Evolutionary conservation across 2,329 filamentous ascomycete species (phyloP), one percentile per base, ranked within the genome.

Genomic region (Raffaelea ambrosiae): DNA sequence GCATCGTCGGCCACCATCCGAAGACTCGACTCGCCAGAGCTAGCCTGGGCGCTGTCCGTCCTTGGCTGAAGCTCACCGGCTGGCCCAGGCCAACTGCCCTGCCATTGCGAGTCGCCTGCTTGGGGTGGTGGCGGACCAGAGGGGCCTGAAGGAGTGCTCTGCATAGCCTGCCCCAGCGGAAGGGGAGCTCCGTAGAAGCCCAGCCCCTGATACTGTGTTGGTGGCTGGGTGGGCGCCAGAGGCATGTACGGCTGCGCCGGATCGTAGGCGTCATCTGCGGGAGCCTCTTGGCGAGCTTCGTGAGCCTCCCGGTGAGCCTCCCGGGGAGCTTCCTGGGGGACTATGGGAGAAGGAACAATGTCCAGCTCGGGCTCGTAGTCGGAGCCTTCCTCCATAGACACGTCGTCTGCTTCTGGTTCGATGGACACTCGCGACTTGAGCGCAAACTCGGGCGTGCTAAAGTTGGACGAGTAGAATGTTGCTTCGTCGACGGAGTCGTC

Each of bases 391-490:
- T 59, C 62, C 61, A 66, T 66, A 51, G 61, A 61, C 43, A 61
- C 59, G 55, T 67, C 63, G 52, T 62, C 61, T 55, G 51, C 52
- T 50, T 59, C 66, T 51, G 65, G 64, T 51, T 62, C 61, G 57
- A 62, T 77, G 72, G 61, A 78, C 68, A 69, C 58, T 49, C 68
- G 69, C 23, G 72, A 67, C 36, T 69, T 68, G 50, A 69, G 66
- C 44, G 67, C 69, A 26, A 72, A 74, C 48, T 79, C 73, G 51
- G 79, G 78, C 54, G 89, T 95, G 63, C 90, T 86, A 71, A 90
- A 84, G 69, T 85, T 87, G 68, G 90, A 96, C 56, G 91, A 96
- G 72, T 97, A 96, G 66, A 95, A 95, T 38, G 89, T 93, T 61
- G 94, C 89, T 63, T 94, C 85, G 67, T 96, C 89, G 69, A 89